These are phyloP conservation scores for Emmonsiellopsis sp. DNA, from an alignment of 2,329 filamentous ascomycete genomes.

Conservation along the genomic window DNA sequence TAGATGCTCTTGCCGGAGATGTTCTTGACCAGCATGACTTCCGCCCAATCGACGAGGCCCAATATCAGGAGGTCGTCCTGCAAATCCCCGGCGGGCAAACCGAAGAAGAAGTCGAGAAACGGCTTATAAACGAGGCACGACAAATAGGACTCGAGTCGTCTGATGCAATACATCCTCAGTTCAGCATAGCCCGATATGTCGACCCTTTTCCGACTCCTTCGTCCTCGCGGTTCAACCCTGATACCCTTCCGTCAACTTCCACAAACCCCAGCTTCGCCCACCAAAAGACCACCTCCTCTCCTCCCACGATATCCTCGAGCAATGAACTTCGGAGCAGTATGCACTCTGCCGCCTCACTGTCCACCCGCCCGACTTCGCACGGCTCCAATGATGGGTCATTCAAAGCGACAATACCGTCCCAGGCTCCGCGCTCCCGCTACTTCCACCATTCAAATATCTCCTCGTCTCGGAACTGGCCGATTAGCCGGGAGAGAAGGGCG, in stretches of 20 bases:
- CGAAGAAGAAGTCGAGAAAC: conserved; percentile 29
- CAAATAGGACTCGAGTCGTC: conserved; percentile 27
- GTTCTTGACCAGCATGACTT: neutral
- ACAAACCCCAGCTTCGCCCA: conserved; percentile 17
- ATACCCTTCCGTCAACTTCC: conserved; percentile 16
- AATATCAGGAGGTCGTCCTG: conserved; percentile 7
- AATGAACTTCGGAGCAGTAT: conserved; percentile 20
- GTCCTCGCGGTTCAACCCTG: conserved; percentile 13
- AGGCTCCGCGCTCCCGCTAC: neutral
- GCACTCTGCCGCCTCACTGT: conserved; percentile 29
- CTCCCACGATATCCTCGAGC: conserved; percentile 10
- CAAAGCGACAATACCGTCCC: neutral
- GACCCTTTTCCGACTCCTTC: conserved; percentile 18
- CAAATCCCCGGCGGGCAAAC: conserved; percentile 12
- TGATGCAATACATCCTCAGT: conserved; percentile 12
- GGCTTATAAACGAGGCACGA: conserved; percentile 27
- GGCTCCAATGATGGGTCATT: conserved; percentile 21
- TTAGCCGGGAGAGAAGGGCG: neutral
- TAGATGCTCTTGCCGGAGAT: neutral
- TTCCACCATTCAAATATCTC: neutral
- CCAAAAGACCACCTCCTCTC: conserved; percentile 21
- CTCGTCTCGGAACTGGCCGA: neutral
- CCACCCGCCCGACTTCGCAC: conserved; percentile 31
- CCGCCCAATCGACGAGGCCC: neutral
- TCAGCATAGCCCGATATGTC: conserved; percentile 24